Evolutionary conservation across 345 rosid genomes (phyloP).

Genomic region (Populus alba): DNA sequence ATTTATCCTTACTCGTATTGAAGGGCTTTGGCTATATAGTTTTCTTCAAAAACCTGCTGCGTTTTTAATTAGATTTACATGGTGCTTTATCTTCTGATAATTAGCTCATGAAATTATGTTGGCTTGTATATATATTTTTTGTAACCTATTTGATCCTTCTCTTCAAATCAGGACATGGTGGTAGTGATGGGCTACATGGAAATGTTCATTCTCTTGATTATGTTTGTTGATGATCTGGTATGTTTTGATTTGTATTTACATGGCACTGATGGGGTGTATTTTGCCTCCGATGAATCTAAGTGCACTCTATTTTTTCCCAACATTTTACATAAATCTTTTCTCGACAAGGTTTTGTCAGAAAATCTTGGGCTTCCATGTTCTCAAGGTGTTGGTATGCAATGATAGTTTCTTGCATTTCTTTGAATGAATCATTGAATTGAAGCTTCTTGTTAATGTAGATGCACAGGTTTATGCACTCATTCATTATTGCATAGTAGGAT

Average conservation of each 20-base stretch:
- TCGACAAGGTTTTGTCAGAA: conserved; percentile 24
- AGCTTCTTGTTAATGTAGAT: neutral
- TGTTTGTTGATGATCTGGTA: conserved; percentile 32
- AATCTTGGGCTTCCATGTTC: conserved; percentile 32
- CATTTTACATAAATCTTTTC: conserved; percentile 19
- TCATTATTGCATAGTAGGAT: neutral
- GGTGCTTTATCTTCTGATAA: neutral
- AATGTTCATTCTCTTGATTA: conserved; percentile 29
- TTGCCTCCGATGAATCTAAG: neutral
- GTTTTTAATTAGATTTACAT: neutral
- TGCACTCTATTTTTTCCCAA: neutral
- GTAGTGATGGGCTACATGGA: conserved; percentile 32
- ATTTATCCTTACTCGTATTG: neutral
- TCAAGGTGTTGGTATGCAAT: conserved; percentile 17
- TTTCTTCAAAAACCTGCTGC: neutral
- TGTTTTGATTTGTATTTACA: neutral
- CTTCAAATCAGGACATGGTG: conserved; percentile 26
- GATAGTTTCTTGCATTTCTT: neutral
- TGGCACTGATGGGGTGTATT: neutral
- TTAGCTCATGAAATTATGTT: neutral
- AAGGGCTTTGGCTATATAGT: neutral
- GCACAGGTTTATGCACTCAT: neutral
- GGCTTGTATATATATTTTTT: neutral
- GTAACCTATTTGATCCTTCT: neutral
- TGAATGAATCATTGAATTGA: neutral